Conservation (phyloP, 441 rosid genomes). For the Iberis amara region DNA sequence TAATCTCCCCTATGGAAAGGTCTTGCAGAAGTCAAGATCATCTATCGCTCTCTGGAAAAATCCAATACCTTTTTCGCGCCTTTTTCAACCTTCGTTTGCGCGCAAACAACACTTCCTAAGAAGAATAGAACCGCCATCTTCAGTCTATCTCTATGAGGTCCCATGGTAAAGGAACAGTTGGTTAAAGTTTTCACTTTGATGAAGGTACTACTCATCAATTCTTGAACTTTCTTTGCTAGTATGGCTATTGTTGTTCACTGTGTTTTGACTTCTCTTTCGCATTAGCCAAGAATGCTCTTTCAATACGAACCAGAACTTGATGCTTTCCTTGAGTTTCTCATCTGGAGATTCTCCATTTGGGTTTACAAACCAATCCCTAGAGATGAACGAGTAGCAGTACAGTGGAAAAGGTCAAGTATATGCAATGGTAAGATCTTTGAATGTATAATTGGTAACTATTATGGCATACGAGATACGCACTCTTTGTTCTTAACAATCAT, state of each 20-base stretch:
- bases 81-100: too few species aligned
- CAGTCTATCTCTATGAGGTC: too few species aligned
- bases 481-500: too few species aligned
- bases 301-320: conserved; percentile 96
- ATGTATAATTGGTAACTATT: too few species aligned
- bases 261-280: conserved; percentile 34
- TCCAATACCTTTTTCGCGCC: too few species aligned
- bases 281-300: conserved; percentile 97
- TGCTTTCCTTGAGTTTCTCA: conserved; percentile 96
- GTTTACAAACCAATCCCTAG: conserved; percentile 91
- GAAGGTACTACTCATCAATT: conserved; percentile 49
- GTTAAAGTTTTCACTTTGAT: conserved; percentile 84
- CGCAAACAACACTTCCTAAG: too few species aligned
- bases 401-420: conserved; percentile 27
- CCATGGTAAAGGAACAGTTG: conserved; percentile 88
- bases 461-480: too few species aligned
- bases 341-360: conserved; percentile 98
- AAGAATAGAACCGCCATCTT: too few species aligned
- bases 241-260: conserved; percentile 23
- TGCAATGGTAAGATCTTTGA: too few species aligned
- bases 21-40: too few species aligned
- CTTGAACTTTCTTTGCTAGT: not conserved
- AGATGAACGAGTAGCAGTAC: conserved; percentile 60
- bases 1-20: too few species aligned
- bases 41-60: too few species aligned